Evolutionary conservation across 768 basidiomycete species (phyloP).

Genomic region (Kwoniella europaea): DNA sequence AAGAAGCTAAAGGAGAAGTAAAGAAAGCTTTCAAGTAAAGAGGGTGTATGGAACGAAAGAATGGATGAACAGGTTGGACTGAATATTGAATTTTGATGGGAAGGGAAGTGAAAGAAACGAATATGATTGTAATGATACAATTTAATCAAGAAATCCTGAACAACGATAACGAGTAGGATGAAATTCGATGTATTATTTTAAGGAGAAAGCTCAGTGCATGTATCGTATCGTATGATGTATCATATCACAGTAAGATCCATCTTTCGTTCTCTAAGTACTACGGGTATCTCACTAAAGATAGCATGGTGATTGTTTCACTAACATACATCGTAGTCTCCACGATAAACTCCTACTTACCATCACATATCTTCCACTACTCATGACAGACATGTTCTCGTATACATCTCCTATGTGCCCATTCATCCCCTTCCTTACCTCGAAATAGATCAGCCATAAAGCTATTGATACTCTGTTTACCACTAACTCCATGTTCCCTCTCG

Average conservation of each 20-base stretch:
- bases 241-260: too few species aligned
- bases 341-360: background rate
- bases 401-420: constrained; percentile 12
- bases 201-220: background rate
- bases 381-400: constrained; percentile 13
- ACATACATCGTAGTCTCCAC: background rate
- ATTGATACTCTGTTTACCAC: background rate
- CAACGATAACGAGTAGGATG: background rate
- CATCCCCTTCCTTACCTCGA: background rate
- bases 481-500: background rate
- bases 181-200: background rate
- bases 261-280: too few species aligned
- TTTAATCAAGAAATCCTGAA: background rate
- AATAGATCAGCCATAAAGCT: constrained; percentile 10
- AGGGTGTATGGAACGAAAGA: background rate
- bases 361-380: background rate
- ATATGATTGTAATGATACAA: background rate
- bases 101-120: background rate
- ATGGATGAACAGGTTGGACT: background rate
- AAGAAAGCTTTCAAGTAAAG: constrained; percentile 32
- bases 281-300: background rate
- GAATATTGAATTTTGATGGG: background rate
- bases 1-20: constrained; percentile 39
- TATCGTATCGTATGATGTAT: background rate
- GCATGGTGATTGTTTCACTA: background rate